Conservation (phyloP, 139 green algal genomes). For the Chloropicon primus region DNA sequence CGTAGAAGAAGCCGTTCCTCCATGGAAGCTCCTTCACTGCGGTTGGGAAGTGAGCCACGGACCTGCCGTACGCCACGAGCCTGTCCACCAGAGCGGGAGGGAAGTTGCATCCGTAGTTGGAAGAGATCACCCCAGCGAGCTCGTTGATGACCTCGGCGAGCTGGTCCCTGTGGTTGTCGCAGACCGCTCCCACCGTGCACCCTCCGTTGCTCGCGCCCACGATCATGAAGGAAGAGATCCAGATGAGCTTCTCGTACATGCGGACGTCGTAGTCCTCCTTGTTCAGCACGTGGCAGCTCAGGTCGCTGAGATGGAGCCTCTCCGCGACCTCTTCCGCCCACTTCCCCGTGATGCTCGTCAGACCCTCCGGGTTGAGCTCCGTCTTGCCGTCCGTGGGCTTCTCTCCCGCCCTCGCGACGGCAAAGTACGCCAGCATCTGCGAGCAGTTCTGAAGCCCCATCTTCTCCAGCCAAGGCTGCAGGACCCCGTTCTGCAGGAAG, state of each 20-base stretch:
- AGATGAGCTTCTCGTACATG: conserved; percentile 99
- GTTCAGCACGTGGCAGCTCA: conserved; percentile 51
- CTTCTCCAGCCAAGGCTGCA: conserved; percentile 83
- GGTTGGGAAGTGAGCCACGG: conserved; percentile 90
- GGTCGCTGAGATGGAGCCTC: conserved; percentile 50
- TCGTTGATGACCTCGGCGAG: conserved; percentile 64
- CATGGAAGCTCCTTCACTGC: conserved; percentile 97
- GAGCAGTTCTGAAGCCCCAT: conserved; percentile 70
- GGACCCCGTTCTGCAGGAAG: conserved; percentile 98
- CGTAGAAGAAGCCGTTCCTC: conserved; percentile 94
- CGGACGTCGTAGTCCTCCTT: conserved; percentile 40
- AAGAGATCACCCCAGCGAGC: conserved; percentile 47
- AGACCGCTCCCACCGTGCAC: conserved; percentile 74
- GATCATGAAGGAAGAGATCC: conserved; percentile 95
- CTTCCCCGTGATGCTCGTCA: conserved; percentile 75
- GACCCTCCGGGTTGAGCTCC: conserved; percentile 87
- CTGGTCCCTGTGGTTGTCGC: conserved; percentile 40
- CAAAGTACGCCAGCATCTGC: conserved; percentile 95
- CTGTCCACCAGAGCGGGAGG: conserved; percentile 47
- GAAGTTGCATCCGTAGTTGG: conserved; percentile 48
- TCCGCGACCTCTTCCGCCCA: conserved; percentile 66
- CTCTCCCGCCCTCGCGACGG: conserved; percentile 87
- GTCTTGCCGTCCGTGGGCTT: conserved; percentile 79
- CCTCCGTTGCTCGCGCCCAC: conserved; percentile 64
- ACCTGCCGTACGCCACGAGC: conserved; percentile 71